Evolutionary conservation across 1,284 basidiomycete genomes (phyloP), one percentile per base, ranked within the genome.

Genomic region (Irpex rosettiformis): DNA sequence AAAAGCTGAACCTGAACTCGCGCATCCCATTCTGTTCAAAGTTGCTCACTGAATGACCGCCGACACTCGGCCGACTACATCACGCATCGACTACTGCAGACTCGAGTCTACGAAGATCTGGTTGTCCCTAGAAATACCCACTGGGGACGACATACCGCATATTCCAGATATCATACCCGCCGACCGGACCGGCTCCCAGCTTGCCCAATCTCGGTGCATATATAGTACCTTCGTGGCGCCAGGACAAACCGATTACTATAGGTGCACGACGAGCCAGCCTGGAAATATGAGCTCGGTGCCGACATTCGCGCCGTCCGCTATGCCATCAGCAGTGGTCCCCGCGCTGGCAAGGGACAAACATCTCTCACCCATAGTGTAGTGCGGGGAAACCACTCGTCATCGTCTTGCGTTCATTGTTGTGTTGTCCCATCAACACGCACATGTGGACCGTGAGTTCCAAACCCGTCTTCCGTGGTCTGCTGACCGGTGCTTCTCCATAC

Each of bases 401-500:
- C n/a, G 33, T 24, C 45, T 24, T 10, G 16, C 45, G 45, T 21
- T 18, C n/a, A 21, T 47, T 6, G 22, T 24, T 24, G 21, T 47
- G 45, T 47, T 10, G n/a, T 47, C 11, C 33, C 33, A 37, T 37
- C 33, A 37, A 37, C 11, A 37, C 10, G n/a, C 6, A 16, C 33
- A 37, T 37, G 33, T 37, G 33, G 11, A 37, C 33, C 33, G 33
- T 37, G 33, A 37, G 33, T 37, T 11, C 33, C 33, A 37, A 37
- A 37, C 33, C 33, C 33, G 21, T 22, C 21, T 18, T n/a, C 43
- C 21, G 43, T 45, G 43, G 48, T 51, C 48, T 29, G 48, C 48
- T 51, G 48, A 51, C 48, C 48, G 22, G n/a, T 47, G 22, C 48
- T 51, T 27, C 48, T 51, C 48, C 48, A 45, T 8, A 25, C 25